Conservation (phyloP, 768 basidiomycete species). For the Amanita jacksonii region DNA sequence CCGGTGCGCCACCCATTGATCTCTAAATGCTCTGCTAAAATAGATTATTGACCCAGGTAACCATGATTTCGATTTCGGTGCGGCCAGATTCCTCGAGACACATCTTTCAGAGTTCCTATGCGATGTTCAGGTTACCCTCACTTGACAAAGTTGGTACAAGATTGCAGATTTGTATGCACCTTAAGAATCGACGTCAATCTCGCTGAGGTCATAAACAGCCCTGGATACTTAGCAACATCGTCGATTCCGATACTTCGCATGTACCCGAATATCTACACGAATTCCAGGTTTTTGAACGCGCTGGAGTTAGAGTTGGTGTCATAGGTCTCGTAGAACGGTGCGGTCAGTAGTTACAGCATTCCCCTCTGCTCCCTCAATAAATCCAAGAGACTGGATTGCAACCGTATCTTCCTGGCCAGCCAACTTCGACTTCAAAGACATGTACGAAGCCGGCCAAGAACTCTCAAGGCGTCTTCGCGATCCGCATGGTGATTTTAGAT, state of each 20-base stretch:
- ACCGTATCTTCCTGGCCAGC: constrained; percentile 84
- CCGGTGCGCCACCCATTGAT: constrained; percentile 41
- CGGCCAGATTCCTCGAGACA: constrained; percentile 7
- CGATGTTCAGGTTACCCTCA: constrained; percentile 11
- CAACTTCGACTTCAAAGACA: constrained; percentile 66
- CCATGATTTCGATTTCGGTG: constrained; percentile 89
- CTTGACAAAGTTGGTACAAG: constrained; percentile 48
- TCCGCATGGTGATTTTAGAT: constrained; percentile 54
- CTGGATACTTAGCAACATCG: constrained; percentile 85
- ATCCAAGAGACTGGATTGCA: constrained; percentile 73
- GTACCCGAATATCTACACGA: constrained; percentile 55
- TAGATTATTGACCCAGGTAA: constrained; percentile 46
- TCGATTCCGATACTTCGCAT: constrained; percentile 52
- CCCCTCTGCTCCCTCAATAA: not conserved
- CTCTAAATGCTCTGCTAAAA: constrained; percentile 4
- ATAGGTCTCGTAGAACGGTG: constrained; percentile 87
- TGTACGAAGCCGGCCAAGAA: constrained; percentile 62
- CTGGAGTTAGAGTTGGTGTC: constrained; percentile 64
- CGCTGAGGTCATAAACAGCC: constrained; percentile 36
- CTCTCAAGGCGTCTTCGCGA: constrained; percentile 69
- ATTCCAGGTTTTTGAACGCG: constrained; percentile 58
- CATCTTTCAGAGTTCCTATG: not conserved
- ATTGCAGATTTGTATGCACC: constrained; percentile 61
- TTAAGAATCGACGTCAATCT: constrained; percentile 1
- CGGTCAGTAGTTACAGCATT: not conserved